Evolutionary conservation across 305 asterid species (phyloP).

Genomic region (Stenogyne calaminthoides): DNA sequence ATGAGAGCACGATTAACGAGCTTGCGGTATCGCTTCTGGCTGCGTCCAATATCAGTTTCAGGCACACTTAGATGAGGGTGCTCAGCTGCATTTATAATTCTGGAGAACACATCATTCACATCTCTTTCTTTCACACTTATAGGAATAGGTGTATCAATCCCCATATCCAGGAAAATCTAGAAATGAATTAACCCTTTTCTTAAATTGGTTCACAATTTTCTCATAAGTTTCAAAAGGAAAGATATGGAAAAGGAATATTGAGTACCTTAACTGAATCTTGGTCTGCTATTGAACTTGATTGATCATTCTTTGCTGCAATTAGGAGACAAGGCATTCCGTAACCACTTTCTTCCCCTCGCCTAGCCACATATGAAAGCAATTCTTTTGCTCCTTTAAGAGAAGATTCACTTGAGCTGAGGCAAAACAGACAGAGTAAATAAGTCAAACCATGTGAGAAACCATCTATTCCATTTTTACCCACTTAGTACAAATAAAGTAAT

Average conservation of each 20-base stretch:
- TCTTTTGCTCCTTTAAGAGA: constrained; percentile 81
- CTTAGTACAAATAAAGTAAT: neutral
- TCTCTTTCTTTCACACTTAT: constrained; percentile 86
- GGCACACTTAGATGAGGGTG: constrained; percentile 86
- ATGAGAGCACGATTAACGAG: constrained; percentile 65
- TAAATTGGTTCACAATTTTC: constrained; percentile 16
- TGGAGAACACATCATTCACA: constrained; percentile 70
- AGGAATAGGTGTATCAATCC: constrained; percentile 85
- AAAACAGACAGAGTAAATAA: constrained; percentile 8
- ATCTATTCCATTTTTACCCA: constrained; percentile 19
- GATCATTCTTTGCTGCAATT: constrained; percentile 85
- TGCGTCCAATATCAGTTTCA: constrained; percentile 83
- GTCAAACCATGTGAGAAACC: constrained; percentile 30
- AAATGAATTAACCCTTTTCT: constrained; percentile 6
- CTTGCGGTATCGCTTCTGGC: constrained; percentile 59
- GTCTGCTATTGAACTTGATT: constrained; percentile 55
- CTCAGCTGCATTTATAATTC: constrained; percentile 83
- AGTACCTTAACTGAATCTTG: constrained; percentile 78
- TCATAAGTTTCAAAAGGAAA: constrained; percentile 20
- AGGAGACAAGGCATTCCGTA: constrained; percentile 86
- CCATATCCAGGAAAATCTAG: constrained; percentile 83
- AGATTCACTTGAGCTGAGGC: constrained; percentile 72
- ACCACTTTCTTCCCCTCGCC: constrained; percentile 80
- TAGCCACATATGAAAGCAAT: constrained; percentile 70
- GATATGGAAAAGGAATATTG: constrained; percentile 19